Base-by-base conservation (phyloP, 2,329 filamentous ascomycete genomes). In the Akanthomyces muscarius region DNA sequence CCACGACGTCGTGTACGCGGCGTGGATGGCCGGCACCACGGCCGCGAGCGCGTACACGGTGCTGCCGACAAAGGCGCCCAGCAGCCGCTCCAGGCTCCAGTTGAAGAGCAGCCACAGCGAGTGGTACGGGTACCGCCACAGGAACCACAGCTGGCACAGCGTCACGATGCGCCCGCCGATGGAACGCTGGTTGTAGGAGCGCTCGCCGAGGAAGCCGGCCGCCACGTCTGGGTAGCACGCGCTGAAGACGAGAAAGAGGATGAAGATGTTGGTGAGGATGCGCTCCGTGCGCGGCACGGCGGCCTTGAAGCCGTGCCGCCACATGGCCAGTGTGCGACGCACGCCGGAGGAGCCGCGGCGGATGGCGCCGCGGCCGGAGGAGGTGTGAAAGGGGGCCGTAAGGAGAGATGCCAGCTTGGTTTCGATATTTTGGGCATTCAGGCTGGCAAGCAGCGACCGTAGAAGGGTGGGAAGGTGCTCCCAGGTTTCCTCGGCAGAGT, bases 151-250 rank as follows among this genome's bases (percentile, higher is more conserved):
- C 50, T 68, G 66, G 55, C 58, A 64, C 16, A 68, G 21, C 4
- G 64, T 67, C 18, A 65, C 64, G 59, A 68, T 65, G 8, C 66
- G 60, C 38, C 65, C 66, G 25, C 66, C 65, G n/a, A 68, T 65
- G 10, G 66, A 68, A 5, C 65, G 65, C 42, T 68, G 65, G 36
- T 68, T 68, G 48, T 68, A 68, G 10, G 66, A 68, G 5, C 65
- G 59, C 57, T 68, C 66, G 38, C 62, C 64, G 10, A 68, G 62
- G 41, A 67, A 64, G 5, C 65, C 66, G 5, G 66, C 66, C 2
- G 66, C 66, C 2, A 68, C 60, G 33, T 68, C 63, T 1, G 66
- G 66, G 41, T 68, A 68, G 51, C 63, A 48, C 23, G 64, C 65
- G 50, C 64, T 66, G 50, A 65, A 65, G 38, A 62, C 63, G 33